Percentiles rank a stretch among this genome's conserved stretches.
Evolutionary conservation across 164 flowering plant genomes (phyloP).

Genomic region (Echeveria elegans): DNA sequence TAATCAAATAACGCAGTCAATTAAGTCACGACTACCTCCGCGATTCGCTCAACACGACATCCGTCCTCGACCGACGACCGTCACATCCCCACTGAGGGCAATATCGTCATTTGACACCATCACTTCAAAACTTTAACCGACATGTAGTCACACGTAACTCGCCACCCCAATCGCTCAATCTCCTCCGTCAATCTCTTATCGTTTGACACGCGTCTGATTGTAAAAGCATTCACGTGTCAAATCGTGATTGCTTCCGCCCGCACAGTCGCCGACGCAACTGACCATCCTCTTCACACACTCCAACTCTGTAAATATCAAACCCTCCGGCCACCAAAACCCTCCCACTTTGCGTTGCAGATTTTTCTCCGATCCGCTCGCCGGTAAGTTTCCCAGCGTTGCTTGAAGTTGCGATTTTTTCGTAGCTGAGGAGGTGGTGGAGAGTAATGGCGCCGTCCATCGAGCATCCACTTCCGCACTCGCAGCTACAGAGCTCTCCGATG

Average conservation of each 20-base stretch:
- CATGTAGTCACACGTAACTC: not conserved
- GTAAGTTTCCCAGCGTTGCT: not conserved
- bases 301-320: not conserved
- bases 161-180: not conserved
- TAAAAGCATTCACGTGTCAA: not conserved
- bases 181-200: not conserved
- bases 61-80: not conserved
- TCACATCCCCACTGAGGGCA: not conserved
- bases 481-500: conserved; percentile 24
- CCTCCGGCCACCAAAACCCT: not conserved
- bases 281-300: conserved; percentile 1
- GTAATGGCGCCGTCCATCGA: not conserved
- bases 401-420: not conserved
- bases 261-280: not conserved
- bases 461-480: conserved; percentile 6
- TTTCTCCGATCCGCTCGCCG: not conserved
- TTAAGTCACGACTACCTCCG: not conserved
- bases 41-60: conserved; percentile 2
- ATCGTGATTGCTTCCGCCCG: not conserved
- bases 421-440: no score
- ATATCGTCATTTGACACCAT: not conserved
- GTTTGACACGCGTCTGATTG: no score
- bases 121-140: not conserved
- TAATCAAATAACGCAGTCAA: not conserved
- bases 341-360: not conserved